Conservation (phyloP, 148 eudicot genomes). For the Arctostaphylos glauca region DNA sequence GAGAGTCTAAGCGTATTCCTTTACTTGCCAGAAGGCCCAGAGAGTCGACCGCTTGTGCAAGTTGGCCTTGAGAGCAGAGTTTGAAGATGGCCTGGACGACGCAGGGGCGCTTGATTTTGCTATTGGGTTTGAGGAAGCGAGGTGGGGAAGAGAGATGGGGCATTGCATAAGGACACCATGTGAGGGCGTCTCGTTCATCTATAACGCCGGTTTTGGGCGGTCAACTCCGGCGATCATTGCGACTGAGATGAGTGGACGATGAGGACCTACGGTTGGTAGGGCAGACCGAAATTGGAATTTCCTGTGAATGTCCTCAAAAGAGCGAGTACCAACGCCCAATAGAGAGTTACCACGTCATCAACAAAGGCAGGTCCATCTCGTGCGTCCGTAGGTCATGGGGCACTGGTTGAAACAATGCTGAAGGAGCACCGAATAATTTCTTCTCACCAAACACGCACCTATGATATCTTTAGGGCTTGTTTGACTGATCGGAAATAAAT, state of each 20-base stretch:
- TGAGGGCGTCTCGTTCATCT: constrained; percentile 20
- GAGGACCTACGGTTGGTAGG: constrained; percentile 4
- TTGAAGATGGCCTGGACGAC: constrained; percentile 40
- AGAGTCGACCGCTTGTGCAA: constrained; percentile 52
- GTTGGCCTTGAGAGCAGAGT: constrained; percentile 51
- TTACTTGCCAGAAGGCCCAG: constrained; percentile 32
- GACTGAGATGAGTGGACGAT: background rate
- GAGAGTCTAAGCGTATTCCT: constrained; percentile 53
- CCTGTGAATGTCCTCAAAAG: background rate
- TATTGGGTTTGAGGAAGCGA: constrained; percentile 17
- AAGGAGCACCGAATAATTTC: too few species aligned
- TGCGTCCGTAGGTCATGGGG: background rate
- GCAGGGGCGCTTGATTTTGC: constrained; percentile 28
- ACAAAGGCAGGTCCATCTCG: background rate
- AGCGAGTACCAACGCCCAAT: background rate
- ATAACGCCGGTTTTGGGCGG: background rate
- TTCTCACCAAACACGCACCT: too few species aligned
- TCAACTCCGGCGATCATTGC: constrained; percentile 1
- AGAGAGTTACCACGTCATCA: background rate
- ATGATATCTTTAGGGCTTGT: too few species aligned
- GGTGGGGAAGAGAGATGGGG: constrained; percentile 32
- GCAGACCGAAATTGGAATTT: background rate
- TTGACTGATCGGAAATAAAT: too few species aligned
- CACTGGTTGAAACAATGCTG: too few species aligned
- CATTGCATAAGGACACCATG: constrained; percentile 61